phyloP scores from a whole-genome alignment of 139 green algal species.

The Tetradesmus obliquus region DNA sequence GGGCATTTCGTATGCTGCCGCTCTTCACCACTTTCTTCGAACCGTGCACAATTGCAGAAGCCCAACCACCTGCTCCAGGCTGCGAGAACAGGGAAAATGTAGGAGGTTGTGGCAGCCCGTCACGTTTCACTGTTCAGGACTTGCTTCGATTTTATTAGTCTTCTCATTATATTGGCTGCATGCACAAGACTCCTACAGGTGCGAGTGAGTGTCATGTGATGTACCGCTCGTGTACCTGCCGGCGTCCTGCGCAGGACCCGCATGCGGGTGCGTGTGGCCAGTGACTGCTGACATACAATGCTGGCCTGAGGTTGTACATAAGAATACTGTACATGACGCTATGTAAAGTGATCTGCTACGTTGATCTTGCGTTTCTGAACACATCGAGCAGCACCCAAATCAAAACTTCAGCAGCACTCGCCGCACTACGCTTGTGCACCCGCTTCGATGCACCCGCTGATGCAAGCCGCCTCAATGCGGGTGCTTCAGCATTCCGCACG shows the following conservation, averaged over 20 bases:
- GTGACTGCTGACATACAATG: neutral
- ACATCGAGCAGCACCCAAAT: neutral
- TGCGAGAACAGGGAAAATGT: too few relatives aligned
- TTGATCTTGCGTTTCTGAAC: neutral
- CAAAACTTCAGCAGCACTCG: neutral
- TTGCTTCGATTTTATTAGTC: too few relatives aligned
- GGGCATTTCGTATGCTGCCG: too few relatives aligned
- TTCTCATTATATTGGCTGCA: too few relatives aligned
- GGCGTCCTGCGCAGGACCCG: neutral
- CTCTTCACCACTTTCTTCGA: too few relatives aligned
- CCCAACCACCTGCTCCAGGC: too few relatives aligned
- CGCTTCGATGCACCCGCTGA: neutral
- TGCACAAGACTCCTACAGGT: too few relatives aligned
- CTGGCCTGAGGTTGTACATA: neutral
- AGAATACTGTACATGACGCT: neutral
- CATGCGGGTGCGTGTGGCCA: neutral
- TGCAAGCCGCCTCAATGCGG: neutral
- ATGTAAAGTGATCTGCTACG: neutral
- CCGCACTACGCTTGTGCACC: too few relatives aligned
- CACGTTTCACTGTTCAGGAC: too few relatives aligned
- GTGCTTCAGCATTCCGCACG: neutral
- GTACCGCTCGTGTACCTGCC: neutral
- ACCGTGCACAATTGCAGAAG: too few relatives aligned
- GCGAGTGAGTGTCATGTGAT: neutral
- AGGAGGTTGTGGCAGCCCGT: too few relatives aligned